Percentiles rank a stretch among this genome's conserved stretches.
These are phyloP conservation scores for Pugionium dolabratum DNA, from an alignment of 345 rosid genomes.

Conservation along the genomic window DNA sequence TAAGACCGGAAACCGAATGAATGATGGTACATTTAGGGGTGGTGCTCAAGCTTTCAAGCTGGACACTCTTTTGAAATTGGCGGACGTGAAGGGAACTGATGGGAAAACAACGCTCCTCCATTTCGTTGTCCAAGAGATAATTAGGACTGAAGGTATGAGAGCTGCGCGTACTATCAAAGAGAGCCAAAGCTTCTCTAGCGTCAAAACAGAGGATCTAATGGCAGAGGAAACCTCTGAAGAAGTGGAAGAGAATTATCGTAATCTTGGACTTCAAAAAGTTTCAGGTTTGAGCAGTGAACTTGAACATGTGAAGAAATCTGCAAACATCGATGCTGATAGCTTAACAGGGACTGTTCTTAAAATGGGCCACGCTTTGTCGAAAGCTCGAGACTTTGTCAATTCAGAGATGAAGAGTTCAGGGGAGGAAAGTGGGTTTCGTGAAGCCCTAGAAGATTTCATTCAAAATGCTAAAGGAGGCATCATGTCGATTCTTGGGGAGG, in stretches of 20 bases:
- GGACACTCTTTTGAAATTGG: conserved; percentile 89
- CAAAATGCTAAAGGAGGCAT: conserved; percentile 70
- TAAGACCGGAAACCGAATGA: conserved; percentile 99
- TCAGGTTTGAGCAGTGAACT: conserved; percentile 75
- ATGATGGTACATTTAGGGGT: conserved; percentile 95
- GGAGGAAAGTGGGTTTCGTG: conserved; percentile 75
- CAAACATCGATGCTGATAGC: conserved; percentile 74
- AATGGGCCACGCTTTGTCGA: conserved; percentile 59
- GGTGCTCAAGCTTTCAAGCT: conserved; percentile 98
- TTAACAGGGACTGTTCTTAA: conserved; percentile 73
- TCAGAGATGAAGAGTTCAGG: conserved; percentile 68
- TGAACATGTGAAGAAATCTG: conserved; percentile 86
- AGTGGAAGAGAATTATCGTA: conserved; percentile 63
- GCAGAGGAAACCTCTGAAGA: conserved; percentile 59
- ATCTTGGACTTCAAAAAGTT: conserved; percentile 84
- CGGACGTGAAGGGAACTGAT: conserved; percentile 94
- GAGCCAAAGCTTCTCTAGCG: conserved; percentile 65
- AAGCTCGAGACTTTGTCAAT: conserved; percentile 63
- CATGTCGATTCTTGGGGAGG: conserved; percentile 68
- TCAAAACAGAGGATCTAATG: conserved; percentile 73
- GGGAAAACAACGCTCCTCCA: conserved; percentile 97
- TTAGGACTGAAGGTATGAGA: conserved; percentile 84
- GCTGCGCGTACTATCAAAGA: conserved; percentile 77
- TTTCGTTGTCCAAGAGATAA: conserved; percentile 93
- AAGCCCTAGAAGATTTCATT: conserved; percentile 72